Percentiles rank a stretch among this genome's conserved stretches.
Evolutionary conservation across 2,329 filamentous ascomycete species (phyloP).

Genomic region (Talaromyces sp.): DNA sequence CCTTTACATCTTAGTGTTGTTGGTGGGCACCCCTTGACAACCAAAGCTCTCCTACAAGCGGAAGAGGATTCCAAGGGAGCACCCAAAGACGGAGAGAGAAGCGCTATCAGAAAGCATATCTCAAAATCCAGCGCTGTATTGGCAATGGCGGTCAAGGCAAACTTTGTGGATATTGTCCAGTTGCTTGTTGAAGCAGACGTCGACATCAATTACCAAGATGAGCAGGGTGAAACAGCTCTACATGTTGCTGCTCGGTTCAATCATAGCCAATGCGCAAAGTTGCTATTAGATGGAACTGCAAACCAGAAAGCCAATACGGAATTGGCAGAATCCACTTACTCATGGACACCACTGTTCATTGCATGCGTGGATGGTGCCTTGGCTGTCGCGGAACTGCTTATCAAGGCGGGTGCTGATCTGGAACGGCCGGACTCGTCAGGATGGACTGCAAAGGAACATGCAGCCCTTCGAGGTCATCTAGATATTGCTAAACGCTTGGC

Average conservation of each 20-base stretch:
- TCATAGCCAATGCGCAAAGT: slow-evolving; percentile 72
- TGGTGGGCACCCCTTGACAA: slow-evolving; percentile 83
- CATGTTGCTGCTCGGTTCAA: slow-evolving; percentile 90
- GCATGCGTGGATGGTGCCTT: slow-evolving; percentile 85
- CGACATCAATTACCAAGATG: slow-evolving; percentile 89
- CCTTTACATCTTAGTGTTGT: slow-evolving; percentile 90
- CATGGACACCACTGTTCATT: slow-evolving; percentile 94
- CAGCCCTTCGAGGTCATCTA: slow-evolving; percentile 83
- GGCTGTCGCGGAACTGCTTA: slow-evolving; percentile 69
- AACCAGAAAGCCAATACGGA: slow-evolving; percentile 73
- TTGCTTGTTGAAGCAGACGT: slow-evolving; percentile 86
- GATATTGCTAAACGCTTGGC: slow-evolving; percentile 69
- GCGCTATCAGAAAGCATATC: slow-evolving; percentile 64
- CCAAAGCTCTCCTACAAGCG: slow-evolving; percentile 72
- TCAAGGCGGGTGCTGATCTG: slow-evolving; percentile 73
- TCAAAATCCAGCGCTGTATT: slow-evolving; percentile 84
- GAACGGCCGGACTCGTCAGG: slow-evolving; percentile 77
- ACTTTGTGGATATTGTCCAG: slow-evolving; percentile 78
- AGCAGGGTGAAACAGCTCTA: slow-evolving; percentile 83
- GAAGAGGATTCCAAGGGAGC: slow-evolving; percentile 65
- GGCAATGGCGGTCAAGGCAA: slow-evolving; percentile 80
- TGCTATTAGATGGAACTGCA: slow-evolving; percentile 67
- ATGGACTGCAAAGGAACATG: slow-evolving; percentile 93
- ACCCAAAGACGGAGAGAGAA: slow-evolving; percentile 45
- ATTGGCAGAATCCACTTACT: slow-evolving; percentile 75